These are phyloP conservation scores for Tolypocladium tundrense DNA, from an alignment of 2,329 filamentous ascomycete genomes.

Conservation along the genomic window DNA sequence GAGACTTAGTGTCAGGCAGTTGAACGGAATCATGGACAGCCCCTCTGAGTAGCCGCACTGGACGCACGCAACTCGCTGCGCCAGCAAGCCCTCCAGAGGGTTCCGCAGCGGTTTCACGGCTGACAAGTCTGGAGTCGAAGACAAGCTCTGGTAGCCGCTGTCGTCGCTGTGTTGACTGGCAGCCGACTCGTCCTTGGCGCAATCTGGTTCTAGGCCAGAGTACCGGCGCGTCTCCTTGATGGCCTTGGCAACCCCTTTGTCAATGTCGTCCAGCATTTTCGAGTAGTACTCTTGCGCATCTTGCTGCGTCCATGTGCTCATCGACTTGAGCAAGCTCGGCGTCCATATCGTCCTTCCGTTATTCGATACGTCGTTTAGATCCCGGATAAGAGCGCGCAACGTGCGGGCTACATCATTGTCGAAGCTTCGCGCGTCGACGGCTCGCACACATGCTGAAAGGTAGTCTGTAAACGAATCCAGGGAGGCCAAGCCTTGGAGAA, in stretches of 20 bases:
- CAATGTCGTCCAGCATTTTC: conserved; percentile 75
- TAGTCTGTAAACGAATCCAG: conserved; percentile 60
- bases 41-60: conserved; percentile 81
- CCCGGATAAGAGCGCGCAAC: conserved; percentile 56
- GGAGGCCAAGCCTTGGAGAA: conserved; percentile 75
- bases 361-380: conserved; percentile 59
- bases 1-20: conserved; percentile 80
- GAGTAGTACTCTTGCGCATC: conserved; percentile 97
- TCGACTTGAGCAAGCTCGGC: conserved; percentile 69
- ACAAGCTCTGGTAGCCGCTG: conserved; percentile 43
- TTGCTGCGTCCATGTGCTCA: conserved; percentile 93
- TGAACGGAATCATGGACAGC: conserved; percentile 84
- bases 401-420: conserved; percentile 31
- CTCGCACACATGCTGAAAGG: conserved; percentile 36
- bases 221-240: conserved; percentile 15
- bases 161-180: conserved; percentile 44
- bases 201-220: conserved; percentile 29
- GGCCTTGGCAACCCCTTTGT: conserved; percentile 59
- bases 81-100: conserved; percentile 77
- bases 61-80: conserved; percentile 81
- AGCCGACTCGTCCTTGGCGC: conserved; percentile 28
- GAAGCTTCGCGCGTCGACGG: conserved; percentile 13
- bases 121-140: conserved; percentile 24
- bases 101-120: conserved; percentile 44
- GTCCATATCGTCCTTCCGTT: conserved; percentile 76